Evolutionary conservation across 2,329 filamentous ascomycete species (phyloP).

Genomic region (Exophiala lecanii-corni): DNA sequence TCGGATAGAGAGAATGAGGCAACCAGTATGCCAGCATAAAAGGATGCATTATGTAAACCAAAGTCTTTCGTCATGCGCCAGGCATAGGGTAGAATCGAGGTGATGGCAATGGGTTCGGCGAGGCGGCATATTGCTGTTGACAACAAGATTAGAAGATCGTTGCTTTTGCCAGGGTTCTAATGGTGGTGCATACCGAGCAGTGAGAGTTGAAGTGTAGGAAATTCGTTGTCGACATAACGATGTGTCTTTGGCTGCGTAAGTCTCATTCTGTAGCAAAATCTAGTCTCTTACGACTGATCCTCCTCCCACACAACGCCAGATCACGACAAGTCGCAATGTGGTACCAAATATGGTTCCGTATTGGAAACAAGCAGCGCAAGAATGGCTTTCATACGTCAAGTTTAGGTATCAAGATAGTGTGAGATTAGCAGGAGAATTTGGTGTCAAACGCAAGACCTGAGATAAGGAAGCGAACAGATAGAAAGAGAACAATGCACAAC

Average conservation of each 20-base stretch:
- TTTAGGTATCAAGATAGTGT: too few species aligned
- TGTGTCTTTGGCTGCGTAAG: constrained; percentile 56
- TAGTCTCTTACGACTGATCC: constrained; percentile 47
- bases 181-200: constrained; percentile 59
- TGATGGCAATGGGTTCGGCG: constrained; percentile 87
- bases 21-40: constrained; percentile 83
- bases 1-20: constrained; percentile 81
- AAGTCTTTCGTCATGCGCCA: constrained; percentile 76
- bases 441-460: too few species aligned
- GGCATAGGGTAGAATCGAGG: constrained; percentile 88
- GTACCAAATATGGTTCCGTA: too few species aligned
- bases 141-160: background rate
- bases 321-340: background rate
- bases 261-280: constrained; percentile 51
- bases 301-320: constrained; percentile 8
- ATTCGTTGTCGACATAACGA: constrained; percentile 59
- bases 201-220: constrained; percentile 77
- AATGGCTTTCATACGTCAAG: too few species aligned
- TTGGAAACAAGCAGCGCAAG: too few species aligned
- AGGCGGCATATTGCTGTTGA: constrained; percentile 80
- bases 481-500: too few species aligned
- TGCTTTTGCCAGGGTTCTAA: constrained; percentile 6
- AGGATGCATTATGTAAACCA: constrained; percentile 71
- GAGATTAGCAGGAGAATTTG: too few species aligned
- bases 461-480: too few species aligned